phyloP scores from a whole-genome alignment of 148 eudicot species.

The Cornus controversa region DNA sequence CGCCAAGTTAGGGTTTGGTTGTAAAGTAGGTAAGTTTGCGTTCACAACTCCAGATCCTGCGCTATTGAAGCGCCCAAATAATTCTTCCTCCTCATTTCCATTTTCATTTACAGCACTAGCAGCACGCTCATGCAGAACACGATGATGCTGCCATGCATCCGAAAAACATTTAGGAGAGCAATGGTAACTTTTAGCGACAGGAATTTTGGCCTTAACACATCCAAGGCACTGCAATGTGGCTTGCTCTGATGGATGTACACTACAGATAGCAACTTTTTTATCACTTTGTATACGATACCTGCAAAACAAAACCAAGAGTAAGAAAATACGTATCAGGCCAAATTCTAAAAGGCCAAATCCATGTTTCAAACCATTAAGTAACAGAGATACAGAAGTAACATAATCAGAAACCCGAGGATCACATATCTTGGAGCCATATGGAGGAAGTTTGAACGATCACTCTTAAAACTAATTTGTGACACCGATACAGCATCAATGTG shows the following conservation, averaged over 20 bases:
- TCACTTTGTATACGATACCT: slow-evolving; percentile 99
- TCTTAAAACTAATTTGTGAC: background rate
- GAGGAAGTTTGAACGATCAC: background rate
- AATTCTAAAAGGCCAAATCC: background rate
- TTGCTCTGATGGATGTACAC: slow-evolving; percentile 93
- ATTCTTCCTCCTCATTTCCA: slow-evolving; percentile 88
- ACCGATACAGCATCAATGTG: background rate
- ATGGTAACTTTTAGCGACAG: slow-evolving; percentile 87
- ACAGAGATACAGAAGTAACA: background rate
- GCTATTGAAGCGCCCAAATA: slow-evolving; percentile 77
- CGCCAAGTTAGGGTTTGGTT: slow-evolving; percentile 59
- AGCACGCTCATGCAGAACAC: slow-evolving; percentile 95
- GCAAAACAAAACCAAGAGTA: slow-evolving; percentile 19
- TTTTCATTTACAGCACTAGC: slow-evolving; percentile 88
- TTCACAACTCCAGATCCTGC: slow-evolving; percentile 61
- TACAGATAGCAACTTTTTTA: slow-evolving; percentile 82
- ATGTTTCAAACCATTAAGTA: background rate
- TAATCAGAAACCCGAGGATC: background rate
- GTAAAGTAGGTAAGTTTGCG: slow-evolving; percentile 49
- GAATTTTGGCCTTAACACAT: slow-evolving; percentile 91
- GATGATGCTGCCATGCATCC: slow-evolving; percentile 99
- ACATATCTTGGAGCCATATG: slow-evolving; percentile 1
- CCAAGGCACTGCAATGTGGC: slow-evolving; percentile 97
- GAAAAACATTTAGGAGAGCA: slow-evolving; percentile 96
- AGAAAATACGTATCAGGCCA: background rate